These are phyloP conservation scores for Acacia concinna DNA, from an alignment of 331 rosid species.

Conservation along the genomic window DNA sequence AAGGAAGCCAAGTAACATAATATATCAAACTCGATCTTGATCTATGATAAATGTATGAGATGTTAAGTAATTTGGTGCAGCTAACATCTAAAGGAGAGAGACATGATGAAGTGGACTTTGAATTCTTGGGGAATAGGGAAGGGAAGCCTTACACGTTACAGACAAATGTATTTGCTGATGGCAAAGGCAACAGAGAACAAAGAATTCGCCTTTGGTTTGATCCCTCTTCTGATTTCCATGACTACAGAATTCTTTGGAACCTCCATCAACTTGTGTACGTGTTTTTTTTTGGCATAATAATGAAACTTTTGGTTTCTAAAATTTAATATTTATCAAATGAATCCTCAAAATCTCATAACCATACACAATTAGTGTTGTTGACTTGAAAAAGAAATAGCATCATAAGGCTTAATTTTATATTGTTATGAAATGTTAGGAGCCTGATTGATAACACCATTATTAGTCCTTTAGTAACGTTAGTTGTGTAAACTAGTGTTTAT, in stretches of 20 bases:
- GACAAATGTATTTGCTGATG: slow-evolving; percentile 58
- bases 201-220: slow-evolving; percentile 63
- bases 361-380: background rate
- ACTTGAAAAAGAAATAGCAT: too few relatives aligned
- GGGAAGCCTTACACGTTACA: slow-evolving; percentile 53
- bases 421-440: too few relatives aligned
- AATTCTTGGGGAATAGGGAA: slow-evolving; percentile 58
- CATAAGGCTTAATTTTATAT: too few relatives aligned
- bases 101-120: slow-evolving; percentile 72
- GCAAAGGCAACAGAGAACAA: slow-evolving; percentile 54
- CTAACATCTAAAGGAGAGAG: slow-evolving; percentile 34
- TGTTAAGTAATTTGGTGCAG: slow-evolving; percentile 18
- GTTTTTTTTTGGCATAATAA: background rate
- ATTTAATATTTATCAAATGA: background rate
- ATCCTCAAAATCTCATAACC: background rate
- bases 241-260: slow-evolving; percentile 59
- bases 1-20: too few relatives aligned
- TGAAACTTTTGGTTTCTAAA: background rate
- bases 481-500: too few relatives aligned
- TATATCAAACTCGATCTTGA: too few relatives aligned
- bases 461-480: too few relatives aligned
- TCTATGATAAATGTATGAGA: background rate
- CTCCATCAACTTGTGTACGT: slow-evolving; percentile 63
- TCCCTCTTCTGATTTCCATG: slow-evolving; percentile 52
- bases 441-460: too few relatives aligned